Evolutionary conservation across 805 yeast species (phyloP).

Genomic region (Jamesozyma lodderae): DNA sequence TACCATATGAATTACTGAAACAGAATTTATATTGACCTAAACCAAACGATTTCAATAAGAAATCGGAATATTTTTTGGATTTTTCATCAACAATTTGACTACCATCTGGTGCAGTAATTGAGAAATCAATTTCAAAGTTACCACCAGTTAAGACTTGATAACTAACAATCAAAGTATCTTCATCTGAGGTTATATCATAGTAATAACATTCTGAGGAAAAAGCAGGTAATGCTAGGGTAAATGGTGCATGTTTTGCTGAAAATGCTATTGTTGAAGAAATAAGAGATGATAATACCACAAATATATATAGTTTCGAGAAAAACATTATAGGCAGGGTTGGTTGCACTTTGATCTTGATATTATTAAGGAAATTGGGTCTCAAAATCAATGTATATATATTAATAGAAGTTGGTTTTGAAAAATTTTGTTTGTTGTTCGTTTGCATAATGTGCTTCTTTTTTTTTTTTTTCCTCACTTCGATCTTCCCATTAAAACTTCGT

Average conservation of each 20-base stretch:
- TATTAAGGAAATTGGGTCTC: no score
- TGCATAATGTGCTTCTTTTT: neutral
- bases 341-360: neutral
- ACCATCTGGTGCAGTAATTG: constrained; percentile 48
- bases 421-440: neutral
- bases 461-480: neutral
- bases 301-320: neutral
- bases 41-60: constrained; percentile 46
- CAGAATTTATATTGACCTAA: constrained; percentile 60
- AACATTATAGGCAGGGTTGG: neutral
- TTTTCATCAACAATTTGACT: constrained; percentile 39
- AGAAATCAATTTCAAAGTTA: constrained; percentile 56
- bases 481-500: neutral
- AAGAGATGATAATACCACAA: constrained; percentile 1
- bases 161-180: constrained; percentile 34
- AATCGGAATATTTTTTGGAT: constrained; percentile 58
- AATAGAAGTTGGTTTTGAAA: neutral
- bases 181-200: constrained; percentile 30
- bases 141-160: constrained; percentile 58
- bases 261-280: constrained; percentile 12
- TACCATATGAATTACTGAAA: constrained; percentile 54
- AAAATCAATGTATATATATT: no score
- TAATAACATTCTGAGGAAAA: constrained; percentile 39
- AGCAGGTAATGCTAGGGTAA: constrained; percentile 32
- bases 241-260: constrained; percentile 25